Percentiles rank a stretch among this genome's conserved stretches.
Conservation (phyloP, 805 yeast species). For the Wickerhamomyces chaumierensis region DNA sequence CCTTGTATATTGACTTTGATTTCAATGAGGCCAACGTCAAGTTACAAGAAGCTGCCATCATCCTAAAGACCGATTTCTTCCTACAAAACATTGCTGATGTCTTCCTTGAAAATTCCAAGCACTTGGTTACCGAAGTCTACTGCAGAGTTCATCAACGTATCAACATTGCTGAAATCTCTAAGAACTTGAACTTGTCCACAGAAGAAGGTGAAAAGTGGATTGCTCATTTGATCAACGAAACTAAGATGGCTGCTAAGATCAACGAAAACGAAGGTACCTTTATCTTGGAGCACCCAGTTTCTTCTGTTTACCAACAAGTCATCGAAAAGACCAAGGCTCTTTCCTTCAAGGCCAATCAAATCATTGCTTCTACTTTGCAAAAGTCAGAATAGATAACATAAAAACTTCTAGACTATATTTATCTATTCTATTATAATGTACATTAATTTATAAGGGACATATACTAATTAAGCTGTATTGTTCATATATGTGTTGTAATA, state of each 20-base stretch:
- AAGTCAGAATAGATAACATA: conserved; percentile 12
- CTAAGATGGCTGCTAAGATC: conserved; percentile 42
- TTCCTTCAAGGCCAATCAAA: conserved; percentile 47
- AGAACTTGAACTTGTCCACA: conserved; percentile 29
- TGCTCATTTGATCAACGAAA: conserved; percentile 35
- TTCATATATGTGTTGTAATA: no score
- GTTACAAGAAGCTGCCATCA: conserved; percentile 33
- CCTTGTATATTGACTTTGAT: conserved; percentile 47
- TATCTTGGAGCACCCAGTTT: conserved; percentile 41
- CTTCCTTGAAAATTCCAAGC: conserved; percentile 36
- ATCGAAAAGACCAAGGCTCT: conserved; percentile 58
- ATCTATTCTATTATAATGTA: conserved; percentile 1
- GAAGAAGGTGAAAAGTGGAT: conserved; percentile 43
- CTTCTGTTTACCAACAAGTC: conserved; percentile 54
- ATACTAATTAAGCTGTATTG: no score
- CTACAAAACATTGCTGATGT: conserved; percentile 28
- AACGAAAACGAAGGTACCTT: conserved; percentile 40
- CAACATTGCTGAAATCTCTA: conserved; percentile 33
- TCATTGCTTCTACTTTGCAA: conserved; percentile 33
- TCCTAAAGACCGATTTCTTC: conserved; percentile 48
- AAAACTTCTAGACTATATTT: neutral
- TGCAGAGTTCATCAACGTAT: conserved; percentile 41
- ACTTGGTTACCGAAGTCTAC: conserved; percentile 40
- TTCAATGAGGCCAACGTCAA: conserved; percentile 40
- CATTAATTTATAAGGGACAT: no score